Evolutionary conservation across 495 filamentous ascomycete genomes (phyloP), one percentile per base, ranked within the genome.

Genomic region (Letharia lupina): DNA sequence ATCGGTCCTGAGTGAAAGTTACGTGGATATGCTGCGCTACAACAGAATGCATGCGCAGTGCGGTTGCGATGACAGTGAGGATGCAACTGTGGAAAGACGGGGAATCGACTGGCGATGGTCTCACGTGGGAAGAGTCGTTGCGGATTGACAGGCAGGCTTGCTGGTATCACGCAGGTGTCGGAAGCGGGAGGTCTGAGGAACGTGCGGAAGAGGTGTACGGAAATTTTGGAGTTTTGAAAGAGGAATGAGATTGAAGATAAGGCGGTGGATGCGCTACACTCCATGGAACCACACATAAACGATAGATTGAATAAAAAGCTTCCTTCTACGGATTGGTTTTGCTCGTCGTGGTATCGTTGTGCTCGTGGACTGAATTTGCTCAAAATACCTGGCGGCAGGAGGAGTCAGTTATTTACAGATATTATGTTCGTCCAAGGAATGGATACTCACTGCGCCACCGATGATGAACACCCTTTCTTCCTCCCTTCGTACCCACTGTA

Each of bases 391-490:
- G 40, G 20, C 33, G 52, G 28, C 33, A 37, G 33, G 28, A 40
- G 42, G 20, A 23, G 37, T 48, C 42, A 58, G 28, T 15, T 48
- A 18, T 12, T 40, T 12, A 10, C 18, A 35, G 31, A 41, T 23
- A 7, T 18, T 2, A 12, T 7, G 20, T 4, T n/a, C 12, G 23
- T 59, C 56, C 31, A 48, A 57, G 3, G 54, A 57, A 20, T n/a
- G 56, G 37, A 28, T 23, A 68, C 82, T 70, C 73, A 94, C 91
- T 20, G 91, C 93, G 9, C 93, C 93, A 4, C 93, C 93, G 72
- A 96, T 91, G 60, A 98, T 96, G 73, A 98, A 99, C 11, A 98
- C 72, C 66, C 94, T 81, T 72, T 97, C 91, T 76, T 98, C 94
- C 73, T 98, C 93, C 64, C 86, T 81, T 67, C 89, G 86, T 5